Base-by-base conservation (phyloP, 352 stramenopile genomes). In the Blastocystis sp. region DNA sequence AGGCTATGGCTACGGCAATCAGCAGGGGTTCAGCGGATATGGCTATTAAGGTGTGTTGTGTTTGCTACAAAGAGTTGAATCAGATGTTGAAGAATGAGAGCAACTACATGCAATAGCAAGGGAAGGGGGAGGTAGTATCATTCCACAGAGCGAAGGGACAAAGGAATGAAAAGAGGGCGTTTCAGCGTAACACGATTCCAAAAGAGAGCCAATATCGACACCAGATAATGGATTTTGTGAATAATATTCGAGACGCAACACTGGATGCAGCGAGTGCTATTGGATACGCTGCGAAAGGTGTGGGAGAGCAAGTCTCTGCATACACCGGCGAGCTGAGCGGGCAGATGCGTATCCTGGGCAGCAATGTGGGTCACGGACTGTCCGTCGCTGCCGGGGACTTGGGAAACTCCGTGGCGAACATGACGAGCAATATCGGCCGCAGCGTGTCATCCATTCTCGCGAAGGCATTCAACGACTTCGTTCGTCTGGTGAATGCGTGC, bases 391-490 rank as follows among this genome's bases (percentile, higher is more conserved):
- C 77, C 45, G 77, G 77, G n/a, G 77, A 87, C 43, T 53, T 87
- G 40, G 65, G 77, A 11, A 87, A 62, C 65, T 87, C 77, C 19
- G 77, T 69, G 9, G 23, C 34, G 4, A 77, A 81, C 38, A 40
- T 77, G 23, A 56, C 77, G 7, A 56, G 77, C 38, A 77, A 87
- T 23, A 69, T 87, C 21, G 65, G 77, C 41, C 62, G 61, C 45
- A 77, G 62, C 52, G 77, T 87, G 43, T 77, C 62, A 19, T 41
- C 62, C 21, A 87, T 87, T 87, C 61, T 87, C 17, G 62, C 77
- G 40, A 74, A 77, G 45, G 77, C 77, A 38, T 87, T 87, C 45
- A 87, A 87, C 48, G 77, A 87, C 43, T 87, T 87, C 45, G 77
- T 87, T 0, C 28, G 77, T 45, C 43, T 87, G 17, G 65, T 87